Base-by-base conservation (phyloP, 2,329 filamentous ascomycete genomes). In the Macrophomina tecta region DNA sequence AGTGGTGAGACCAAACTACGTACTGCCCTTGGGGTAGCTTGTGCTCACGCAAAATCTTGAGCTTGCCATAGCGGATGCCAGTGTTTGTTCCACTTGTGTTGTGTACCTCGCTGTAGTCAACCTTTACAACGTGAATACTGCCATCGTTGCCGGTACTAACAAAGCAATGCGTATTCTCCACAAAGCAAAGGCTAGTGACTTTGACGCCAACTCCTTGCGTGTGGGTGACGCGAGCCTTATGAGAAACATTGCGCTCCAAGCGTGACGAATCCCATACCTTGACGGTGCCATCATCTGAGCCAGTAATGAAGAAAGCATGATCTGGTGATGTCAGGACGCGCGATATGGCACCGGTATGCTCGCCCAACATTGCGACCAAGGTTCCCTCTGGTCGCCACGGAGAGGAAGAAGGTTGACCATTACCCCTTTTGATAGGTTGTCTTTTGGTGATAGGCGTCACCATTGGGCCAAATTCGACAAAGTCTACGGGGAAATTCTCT, bases 121-220 rank as follows among this genome's bases (percentile, higher is more conserved):
- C 89, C 74, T 93, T 93, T 68, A 97, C 91, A 2, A 96, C 91
- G 74, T 97, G 91, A 9, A 99, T 89, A 72, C 90, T 94, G 28
- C 95, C 95, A 77, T 99, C 94, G 55, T 87, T 93, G 5, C 92
- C 94, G 63, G 92, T 95, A 74, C 92, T 97, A 69, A 97, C 85
- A 75, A 99, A 98, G 28, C 92, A 94, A 77, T 98, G 93, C 0
- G 94, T 97, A 71, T 93, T 91, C 74, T 98, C 94, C 46, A 99
- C 88, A 75, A 99, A 98, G 72, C 92, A 94, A 28, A 99, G 79
- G 14, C 92, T 90, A 36, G 92, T 89, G 2, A 98, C 91, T 68
- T 88, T 90, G 0, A 89, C 86, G 1, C 89, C 90, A 0, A 86
- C 80, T 3, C 56, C 65, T 72, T 97, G 92, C 67, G 85, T 89